These are phyloP conservation scores for Oryza punctata DNA, from an alignment of 176 grass and related monocot genomes.

Conservation along the genomic window DNA sequence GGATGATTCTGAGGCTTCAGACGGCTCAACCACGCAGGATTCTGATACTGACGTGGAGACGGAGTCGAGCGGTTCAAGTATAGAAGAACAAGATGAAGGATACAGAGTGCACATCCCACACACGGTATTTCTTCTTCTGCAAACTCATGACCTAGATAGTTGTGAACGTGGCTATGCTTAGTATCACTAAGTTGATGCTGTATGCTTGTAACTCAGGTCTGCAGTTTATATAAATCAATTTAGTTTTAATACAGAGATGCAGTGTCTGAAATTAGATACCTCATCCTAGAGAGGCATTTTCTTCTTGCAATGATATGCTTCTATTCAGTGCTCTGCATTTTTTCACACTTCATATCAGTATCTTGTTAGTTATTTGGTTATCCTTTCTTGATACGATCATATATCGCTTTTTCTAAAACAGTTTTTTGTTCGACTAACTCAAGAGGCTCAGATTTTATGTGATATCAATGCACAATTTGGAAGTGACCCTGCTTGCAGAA, in stretches of 20 bases:
- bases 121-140: slow-evolving; percentile 50
- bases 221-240: background rate
- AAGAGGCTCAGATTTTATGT: background rate
- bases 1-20: slow-evolving; percentile 59
- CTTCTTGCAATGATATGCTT: background rate
- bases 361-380: slow-evolving; percentile 7
- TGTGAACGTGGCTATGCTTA: background rate
- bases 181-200: background rate
- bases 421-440: slow-evolving; percentile 20
- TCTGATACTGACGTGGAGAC: slow-evolving; percentile 61
- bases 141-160: slow-evolving; percentile 19
- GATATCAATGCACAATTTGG: slow-evolving; percentile 2
- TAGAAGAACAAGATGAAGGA: slow-evolving; percentile 55
- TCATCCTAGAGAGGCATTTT: background rate
- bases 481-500: background rate
- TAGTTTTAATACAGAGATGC: background rate
- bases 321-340: background rate
- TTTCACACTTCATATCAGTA: slow-evolving; percentile 1
- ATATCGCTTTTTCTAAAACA: slow-evolving; percentile 10
- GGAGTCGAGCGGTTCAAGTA: slow-evolving; percentile 62
- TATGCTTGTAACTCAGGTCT: background rate
- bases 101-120: slow-evolving; percentile 38
- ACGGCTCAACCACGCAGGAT: slow-evolving; percentile 61
- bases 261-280: background rate
- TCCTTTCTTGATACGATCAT: slow-evolving; percentile 1